Evolutionary conservation across 2,329 filamentous ascomycete genomes (phyloP).

Genomic region (Conoideocrella luteorostrata): DNA sequence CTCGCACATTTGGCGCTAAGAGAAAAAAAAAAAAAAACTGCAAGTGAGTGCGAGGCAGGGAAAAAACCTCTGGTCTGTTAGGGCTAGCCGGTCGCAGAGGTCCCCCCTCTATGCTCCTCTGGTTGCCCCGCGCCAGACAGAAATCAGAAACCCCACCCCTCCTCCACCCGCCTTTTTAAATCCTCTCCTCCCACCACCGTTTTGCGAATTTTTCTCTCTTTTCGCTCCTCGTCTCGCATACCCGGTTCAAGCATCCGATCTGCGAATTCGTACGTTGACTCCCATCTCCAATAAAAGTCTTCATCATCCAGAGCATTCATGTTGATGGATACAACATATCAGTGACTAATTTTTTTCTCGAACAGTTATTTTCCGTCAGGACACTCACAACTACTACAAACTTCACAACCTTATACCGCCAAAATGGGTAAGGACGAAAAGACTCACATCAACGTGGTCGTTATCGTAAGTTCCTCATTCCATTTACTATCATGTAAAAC

Average conservation of each 20-base stretch:
- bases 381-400: constrained; percentile 9
- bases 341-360: constrained; percentile 4
- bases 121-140: constrained; percentile 29
- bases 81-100: constrained; percentile 21
- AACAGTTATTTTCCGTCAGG: constrained; percentile 7
- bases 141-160: constrained; percentile 22
- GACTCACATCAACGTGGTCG: constrained; percentile 95
- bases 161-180: constrained; percentile 29
- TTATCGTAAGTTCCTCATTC: constrained; percentile 56
- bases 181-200: constrained; percentile 30
- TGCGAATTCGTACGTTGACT: constrained; percentile 31
- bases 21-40: constrained; percentile 13
- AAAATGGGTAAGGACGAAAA: constrained; percentile 76
- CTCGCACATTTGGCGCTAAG: constrained; percentile 7
- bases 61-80: constrained; percentile 27
- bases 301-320: not conserved
- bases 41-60: constrained; percentile 8
- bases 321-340: constrained; percentile 1
- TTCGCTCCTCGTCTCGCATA: constrained; percentile 38
- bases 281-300: not conserved
- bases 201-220: constrained; percentile 29
- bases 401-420: constrained; percentile 1
- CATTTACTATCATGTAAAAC: not conserved
- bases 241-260: constrained; percentile 38
- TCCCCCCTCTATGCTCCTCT: constrained; percentile 10